Evolutionary conservation across 805 yeast species (phyloP), one percentile per base, ranked within the genome.

Genomic region (Lipomyces yamanashiensis): DNA sequence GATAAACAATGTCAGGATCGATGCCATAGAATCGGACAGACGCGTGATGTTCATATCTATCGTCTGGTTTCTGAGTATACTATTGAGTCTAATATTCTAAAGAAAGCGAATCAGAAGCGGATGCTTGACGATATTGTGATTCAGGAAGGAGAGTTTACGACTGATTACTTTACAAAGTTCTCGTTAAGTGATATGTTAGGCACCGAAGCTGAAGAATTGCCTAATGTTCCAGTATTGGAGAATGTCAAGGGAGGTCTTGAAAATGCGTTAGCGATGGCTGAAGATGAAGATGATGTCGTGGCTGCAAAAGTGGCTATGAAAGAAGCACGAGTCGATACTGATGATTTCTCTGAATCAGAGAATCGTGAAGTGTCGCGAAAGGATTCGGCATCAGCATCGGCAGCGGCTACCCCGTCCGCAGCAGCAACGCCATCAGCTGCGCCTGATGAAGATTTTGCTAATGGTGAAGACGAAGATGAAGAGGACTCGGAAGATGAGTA

Each of bases 1-100:
- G 99, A 95, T 75, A 91, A 92, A 74, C 99, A 95, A 77, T 95
- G 99, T 78, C 99, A 95, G 77, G 99, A 95, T 77, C 87, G 99
- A 76, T 95, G 98, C 78, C 99, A 95, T 75, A 88, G 99, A 80
- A 95, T 95, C 75, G 99, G 99, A 7, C 99, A 95, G 76, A 91
- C 96, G 17, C 83, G 99, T 72, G 99, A 95, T 74, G 99, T 95
- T 41, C 99, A 95, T 75, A 95, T 95, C 62, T 95, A 96, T 79
- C 81, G 99, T 66, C 89, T 95, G 76, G 98, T 95, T 33, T 89
- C 96, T 34, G 99, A 95, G 77, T 91, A 85, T 78, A 95, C 99
- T 2, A 95, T 95, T 65, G 99, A 95, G 76, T 90, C 96, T 33
- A 95, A 95, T 77, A 95, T 95, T 69, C 82, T 95, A 77, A 85